Percentiles rank a stretch among this genome's conserved stretches.
phyloP scores from a whole-genome alignment of 2,329 filamentous ascomycete species.

The Xylariaceae sp. region DNA sequence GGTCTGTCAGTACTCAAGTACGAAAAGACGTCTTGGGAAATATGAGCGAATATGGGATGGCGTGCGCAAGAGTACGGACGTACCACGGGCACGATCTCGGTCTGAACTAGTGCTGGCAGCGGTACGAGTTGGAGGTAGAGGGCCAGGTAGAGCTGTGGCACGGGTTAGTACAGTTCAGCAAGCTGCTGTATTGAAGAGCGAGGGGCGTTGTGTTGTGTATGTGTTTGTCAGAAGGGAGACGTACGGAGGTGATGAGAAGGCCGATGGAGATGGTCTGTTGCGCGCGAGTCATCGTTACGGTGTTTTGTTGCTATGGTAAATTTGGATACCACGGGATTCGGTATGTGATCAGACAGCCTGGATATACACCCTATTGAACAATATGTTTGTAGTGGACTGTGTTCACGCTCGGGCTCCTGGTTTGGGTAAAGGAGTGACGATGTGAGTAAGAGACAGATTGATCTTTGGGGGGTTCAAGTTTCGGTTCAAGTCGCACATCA shows the following conservation, averaged over 20 bases:
- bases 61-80: constrained; percentile 32
- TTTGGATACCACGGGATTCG: too few species aligned
- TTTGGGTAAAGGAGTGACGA: constrained; percentile 17
- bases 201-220: too few species aligned
- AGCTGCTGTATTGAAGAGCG: too few species aligned
- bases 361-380: neutral
- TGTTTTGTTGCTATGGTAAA: too few species aligned
- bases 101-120: constrained; percentile 69
- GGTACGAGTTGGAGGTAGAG: constrained; percentile 80
- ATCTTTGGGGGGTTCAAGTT: too few species aligned
- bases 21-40: too few species aligned
- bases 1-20: too few species aligned
- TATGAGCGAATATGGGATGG: neutral
- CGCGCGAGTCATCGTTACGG: constrained; percentile 81
- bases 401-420: neutral
- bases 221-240: constrained; percentile 29
- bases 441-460: constrained; percentile 2
- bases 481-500: too few species aligned
- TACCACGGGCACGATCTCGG: constrained; percentile 86
- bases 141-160: constrained; percentile 76
- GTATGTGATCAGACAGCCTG: too few species aligned
- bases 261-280: constrained; percentile 86
- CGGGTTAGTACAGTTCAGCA: too few species aligned
- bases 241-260: constrained; percentile 82
- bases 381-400: neutral